Conservation (phyloP, 78 protist genomes). For the Cavenderia fasciculata region DNA sequence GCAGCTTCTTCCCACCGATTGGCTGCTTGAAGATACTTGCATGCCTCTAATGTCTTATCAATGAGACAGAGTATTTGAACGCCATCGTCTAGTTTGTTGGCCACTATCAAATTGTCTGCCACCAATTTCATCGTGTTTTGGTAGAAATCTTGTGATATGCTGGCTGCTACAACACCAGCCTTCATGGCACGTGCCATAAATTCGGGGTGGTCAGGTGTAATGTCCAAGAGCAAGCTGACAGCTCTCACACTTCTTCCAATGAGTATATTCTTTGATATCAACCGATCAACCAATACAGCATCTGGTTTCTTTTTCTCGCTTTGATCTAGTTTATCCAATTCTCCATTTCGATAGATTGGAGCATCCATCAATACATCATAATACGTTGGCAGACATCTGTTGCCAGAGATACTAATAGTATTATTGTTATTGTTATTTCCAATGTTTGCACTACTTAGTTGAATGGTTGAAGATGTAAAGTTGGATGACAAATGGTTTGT, state of each 20-base stretch:
- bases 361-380: conserved; percentile 43
- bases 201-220: conserved; percentile 71
- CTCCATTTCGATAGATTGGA: background rate
- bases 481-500: background rate
- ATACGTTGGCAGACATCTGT: conserved; percentile 65
- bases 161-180: conserved; percentile 63
- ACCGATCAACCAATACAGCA: background rate
- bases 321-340: conserved; percentile 26
- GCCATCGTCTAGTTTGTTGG: conserved; percentile 71
- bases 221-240: conserved; percentile 26
- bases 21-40: conserved; percentile 56
- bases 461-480: too few relatives aligned
- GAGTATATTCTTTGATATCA: conserved; percentile 38
- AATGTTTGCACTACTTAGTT: too few relatives aligned
- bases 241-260: conserved; percentile 46
- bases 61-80: conserved; percentile 76
- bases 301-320: conserved; percentile 59
- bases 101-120: conserved; percentile 71
- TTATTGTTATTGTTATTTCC: too few relatives aligned
- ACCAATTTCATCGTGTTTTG: conserved; percentile 45
- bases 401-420: too few relatives aligned
- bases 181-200: conserved; percentile 59
- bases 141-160: conserved; percentile 38
- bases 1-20: conserved; percentile 79
- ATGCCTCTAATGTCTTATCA: conserved; percentile 71